Evolutionary conservation across 2,329 filamentous ascomycete species (phyloP).

Genomic region (Tolypocladium amazonense): DNA sequence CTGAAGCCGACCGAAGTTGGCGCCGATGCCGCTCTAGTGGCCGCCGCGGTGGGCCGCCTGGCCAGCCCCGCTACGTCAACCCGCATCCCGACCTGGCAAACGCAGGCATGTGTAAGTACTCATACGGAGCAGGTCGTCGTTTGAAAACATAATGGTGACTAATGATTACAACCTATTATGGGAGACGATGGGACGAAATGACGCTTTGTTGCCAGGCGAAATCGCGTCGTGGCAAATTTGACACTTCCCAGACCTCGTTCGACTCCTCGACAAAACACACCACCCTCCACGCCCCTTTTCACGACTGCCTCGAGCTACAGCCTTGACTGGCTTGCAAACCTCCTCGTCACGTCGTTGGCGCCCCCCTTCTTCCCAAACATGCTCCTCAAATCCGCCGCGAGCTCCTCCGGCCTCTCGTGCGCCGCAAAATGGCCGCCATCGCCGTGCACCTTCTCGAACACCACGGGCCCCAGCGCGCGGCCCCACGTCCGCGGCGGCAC

Average conservation of each 20-base stretch:
- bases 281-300: neutral
- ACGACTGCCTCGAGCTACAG: neutral
- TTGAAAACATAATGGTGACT: neutral
- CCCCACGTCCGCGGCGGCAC: constrained; percentile 45
- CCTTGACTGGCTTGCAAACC: neutral
- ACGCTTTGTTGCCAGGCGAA: too few species aligned
- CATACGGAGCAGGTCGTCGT: neutral
- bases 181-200: too few species aligned
- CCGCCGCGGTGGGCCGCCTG: neutral
- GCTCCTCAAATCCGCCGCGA: constrained; percentile 40
- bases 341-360: constrained; percentile 20
- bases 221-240: neutral
- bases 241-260: neutral
- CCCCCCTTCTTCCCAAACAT: constrained; percentile 47
- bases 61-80: neutral
- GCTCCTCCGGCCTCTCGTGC: constrained; percentile 41
- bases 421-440: constrained; percentile 53
- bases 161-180: neutral
- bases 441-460: constrained; percentile 40
- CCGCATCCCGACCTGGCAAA: neutral
- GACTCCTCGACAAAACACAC: too few species aligned
- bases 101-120: neutral
- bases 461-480: constrained; percentile 46
- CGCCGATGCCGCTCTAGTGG: neutral
- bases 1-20: neutral